Evolutionary conservation across 768 basidiomycete genomes (phyloP), one percentile per base, ranked within the genome.

Genomic region (Termitomyces sp.): DNA sequence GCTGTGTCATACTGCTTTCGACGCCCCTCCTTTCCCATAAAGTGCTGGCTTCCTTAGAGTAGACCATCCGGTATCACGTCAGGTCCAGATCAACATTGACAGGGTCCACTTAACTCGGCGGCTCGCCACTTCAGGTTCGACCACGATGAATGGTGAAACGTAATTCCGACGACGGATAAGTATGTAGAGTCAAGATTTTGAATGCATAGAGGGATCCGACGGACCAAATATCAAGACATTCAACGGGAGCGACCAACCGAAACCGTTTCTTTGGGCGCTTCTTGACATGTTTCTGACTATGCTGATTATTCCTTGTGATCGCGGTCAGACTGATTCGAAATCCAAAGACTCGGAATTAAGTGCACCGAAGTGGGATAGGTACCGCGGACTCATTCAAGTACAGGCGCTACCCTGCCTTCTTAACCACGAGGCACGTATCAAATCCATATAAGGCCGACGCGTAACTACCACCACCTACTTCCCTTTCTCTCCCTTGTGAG

Each of bases 401-500:
- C 64, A 67, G 67, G 65, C 62, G 67, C 66, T 67, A 70, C 72
- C 72, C 73, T 74, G 68, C 58, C 68, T 72, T 71, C 67, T 65
- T 43, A 62, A 47, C 67, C 77, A 79, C 77, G 77, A 78, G 79
- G 77, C 77, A 68, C 59, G 36, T 65, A 60, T 62, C 63, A 73
- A 70, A 64, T 57, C 73, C 72, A 73, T 78, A 74, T 79, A 80
- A 79, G 74, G 67, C 68, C 65, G 64, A 64, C 67, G 71, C 76
- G 74, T 73, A 72, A 68, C 66, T 66, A 59, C 64, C 68, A 68
- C 64, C 62, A 68, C 69, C 65, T 72, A 67, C 62, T 64, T 69
- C 65, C 66, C 67, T 71, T 70, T 70, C 70, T 71, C 61, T 57
- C 65, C 56, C 66, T 69, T 64, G 61, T 60, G 40, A 59, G 43